Evolutionary conservation across 1,284 basidiomycete genomes (phyloP).

Genomic region (Gastroboletus turbinatus): DNA sequence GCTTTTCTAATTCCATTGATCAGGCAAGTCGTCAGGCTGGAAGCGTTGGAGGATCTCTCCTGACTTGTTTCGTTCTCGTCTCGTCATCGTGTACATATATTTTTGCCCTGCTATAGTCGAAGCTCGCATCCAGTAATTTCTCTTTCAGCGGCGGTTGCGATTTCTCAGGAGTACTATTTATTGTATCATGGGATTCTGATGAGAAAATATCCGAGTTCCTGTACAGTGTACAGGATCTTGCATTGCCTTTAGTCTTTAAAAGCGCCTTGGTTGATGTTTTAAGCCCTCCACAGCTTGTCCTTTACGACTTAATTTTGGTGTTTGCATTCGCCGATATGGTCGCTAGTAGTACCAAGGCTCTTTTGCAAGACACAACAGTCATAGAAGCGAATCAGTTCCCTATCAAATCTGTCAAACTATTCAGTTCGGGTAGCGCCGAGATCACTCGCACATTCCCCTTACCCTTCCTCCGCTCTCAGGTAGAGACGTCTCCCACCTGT

Average conservation of each 20-base stretch:
- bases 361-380: slow-evolving; percentile 6
- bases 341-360: background rate
- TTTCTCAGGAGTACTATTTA: background rate
- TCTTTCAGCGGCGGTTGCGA: background rate
- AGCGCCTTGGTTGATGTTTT: background rate
- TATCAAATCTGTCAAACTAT: slow-evolving; percentile 28
- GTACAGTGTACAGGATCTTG: background rate
- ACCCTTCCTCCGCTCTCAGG: slow-evolving; percentile 13
- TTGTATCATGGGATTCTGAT: slow-evolving; percentile 4
- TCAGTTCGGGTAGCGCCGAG: slow-evolving; percentile 13
- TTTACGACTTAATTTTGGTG: background rate
- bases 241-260: background rate
- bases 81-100: slow-evolving; percentile 7
- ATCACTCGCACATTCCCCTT: slow-evolving; percentile 24
- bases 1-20: slow-evolving; percentile 12
- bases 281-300: background rate
- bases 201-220: background rate
- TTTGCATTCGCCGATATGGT: slow-evolving; percentile 8
- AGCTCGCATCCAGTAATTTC: background rate
- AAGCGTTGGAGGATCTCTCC: slow-evolving; percentile 34
- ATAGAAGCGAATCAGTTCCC: slow-evolving; percentile 17
- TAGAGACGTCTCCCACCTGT: background rate
- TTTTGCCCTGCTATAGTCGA: slow-evolving; percentile 7
- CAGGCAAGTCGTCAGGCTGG: slow-evolving; percentile 33
- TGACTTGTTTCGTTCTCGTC: slow-evolving; percentile 11